These are phyloP conservation scores for Ophiostoma piceae DNA, from an alignment of 2,329 filamentous ascomycete species.

Conservation along the genomic window DNA sequence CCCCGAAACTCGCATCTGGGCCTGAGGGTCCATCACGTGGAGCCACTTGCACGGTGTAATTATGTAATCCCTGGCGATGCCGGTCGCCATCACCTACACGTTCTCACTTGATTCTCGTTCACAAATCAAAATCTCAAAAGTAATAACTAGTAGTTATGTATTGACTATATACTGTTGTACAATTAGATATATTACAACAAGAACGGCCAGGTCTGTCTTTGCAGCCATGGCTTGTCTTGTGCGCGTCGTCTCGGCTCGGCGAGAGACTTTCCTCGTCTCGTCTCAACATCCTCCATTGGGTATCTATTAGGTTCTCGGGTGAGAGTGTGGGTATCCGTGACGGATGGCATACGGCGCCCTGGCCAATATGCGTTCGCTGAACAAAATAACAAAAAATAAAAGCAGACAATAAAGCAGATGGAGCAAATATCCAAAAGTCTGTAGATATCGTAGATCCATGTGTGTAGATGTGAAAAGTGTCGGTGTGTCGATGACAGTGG, in stretches of 20 bases:
- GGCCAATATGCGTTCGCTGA: slow-evolving; percentile 1
- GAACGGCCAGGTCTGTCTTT: neutral
- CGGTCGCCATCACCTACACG: neutral
- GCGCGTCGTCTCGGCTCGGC: neutral
- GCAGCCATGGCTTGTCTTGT: neutral
- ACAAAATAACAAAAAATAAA: neutral
- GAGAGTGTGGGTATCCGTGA: neutral
- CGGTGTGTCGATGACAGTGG: neutral
- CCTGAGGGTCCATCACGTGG: slow-evolving; percentile 3
- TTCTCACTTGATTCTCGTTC: neutral
- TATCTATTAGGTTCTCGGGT: slow-evolving; percentile 14
- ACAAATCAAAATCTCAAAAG: neutral
- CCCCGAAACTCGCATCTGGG: neutral
- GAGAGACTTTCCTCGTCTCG: neutral
- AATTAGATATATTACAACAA: slow-evolving; percentile 2
- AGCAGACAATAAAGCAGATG: neutral
- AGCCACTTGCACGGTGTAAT: neutral
- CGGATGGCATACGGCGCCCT: slow-evolving; percentile 9
- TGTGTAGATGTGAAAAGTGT: neutral
- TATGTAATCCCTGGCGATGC: neutral
- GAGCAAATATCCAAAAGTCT: neutral
- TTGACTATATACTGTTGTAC: slow-evolving; percentile 13
- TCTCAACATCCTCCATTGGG: slow-evolving; percentile 10
- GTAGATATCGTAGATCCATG: neutral
- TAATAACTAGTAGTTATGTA: neutral